Evolutionary conservation across 495 filamentous ascomycete genomes (phyloP), one percentile per base, ranked within the genome.

Genomic region (Pyrenula aspistea): DNA sequence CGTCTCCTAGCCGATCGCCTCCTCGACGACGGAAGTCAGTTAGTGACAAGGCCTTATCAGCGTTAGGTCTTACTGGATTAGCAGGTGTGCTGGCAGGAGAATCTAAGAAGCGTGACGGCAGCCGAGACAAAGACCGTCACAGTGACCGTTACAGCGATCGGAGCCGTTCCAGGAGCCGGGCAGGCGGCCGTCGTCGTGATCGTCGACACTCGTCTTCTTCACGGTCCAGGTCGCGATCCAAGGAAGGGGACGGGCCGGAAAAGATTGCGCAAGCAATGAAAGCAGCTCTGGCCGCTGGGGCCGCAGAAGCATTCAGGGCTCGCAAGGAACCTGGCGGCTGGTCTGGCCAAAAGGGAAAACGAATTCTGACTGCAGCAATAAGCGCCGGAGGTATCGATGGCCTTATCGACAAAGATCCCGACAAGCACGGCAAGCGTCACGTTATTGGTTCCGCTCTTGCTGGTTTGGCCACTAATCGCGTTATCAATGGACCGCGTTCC

Each of bases 311-410:
- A 24, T 94, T 94, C 77, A 82, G 87, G 36, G 78, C 84, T 42
- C 87, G 89, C 65, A 94, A 93, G 61, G 85, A 89, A 52, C 86
- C 87, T 0, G 91, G 91, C 53, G 79, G 82, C 20, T 94, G 88
- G 87, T 84, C 79, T 31, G 91, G 90, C 51, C 82, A 84, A 25
- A 95, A 95, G 68, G 88, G 88, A 56, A 89, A 87, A 68, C 86
- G 90, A 42, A 82, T 96, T 58, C 77, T 94, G 20, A 95, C 90
- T 22, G 90, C 91, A 20, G 91, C 91, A 19, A 78, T 92, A 25
- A 82, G 86, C 62, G 89, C 91, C 50, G 91, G 86, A 61, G 85
- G 89, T 24, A 83, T 94, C 57, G 88, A 94, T 68, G 85, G 85
- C 22, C 77, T 91, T 12, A 71, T 85, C 53, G 83, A 84, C 55